Percentiles rank a stretch among this genome's conserved stretches.
These are phyloP conservation scores for Penicillium dipodomyicola DNA, from an alignment of 495 filamentous ascomycete genomes.

Conservation along the genomic window DNA sequence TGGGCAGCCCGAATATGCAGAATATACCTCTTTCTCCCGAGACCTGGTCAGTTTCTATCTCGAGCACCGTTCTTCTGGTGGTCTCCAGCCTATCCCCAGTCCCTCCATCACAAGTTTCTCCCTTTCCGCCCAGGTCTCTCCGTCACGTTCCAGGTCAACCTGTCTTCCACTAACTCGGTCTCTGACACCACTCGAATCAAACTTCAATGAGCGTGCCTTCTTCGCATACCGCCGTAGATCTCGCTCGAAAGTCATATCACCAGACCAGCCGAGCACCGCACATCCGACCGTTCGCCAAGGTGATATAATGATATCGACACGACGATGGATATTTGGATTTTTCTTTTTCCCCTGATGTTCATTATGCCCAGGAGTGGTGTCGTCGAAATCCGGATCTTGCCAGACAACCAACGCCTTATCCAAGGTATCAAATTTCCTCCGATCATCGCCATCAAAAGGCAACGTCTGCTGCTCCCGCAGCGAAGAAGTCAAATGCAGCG, in stretches of 20 bases:
- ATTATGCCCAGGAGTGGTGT: not conserved
- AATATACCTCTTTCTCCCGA: not conserved
- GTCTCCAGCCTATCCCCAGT: conserved; percentile 69
- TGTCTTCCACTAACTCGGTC: conserved; percentile 60
- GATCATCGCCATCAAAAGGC: conserved; percentile 44
- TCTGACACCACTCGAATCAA: conserved; percentile 85
- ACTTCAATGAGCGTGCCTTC: conserved; percentile 70
- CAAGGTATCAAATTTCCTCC: conserved; percentile 66
- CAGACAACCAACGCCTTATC: conserved; percentile 94
- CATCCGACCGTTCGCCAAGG: conserved; percentile 88
- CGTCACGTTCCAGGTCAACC: conserved; percentile 61
- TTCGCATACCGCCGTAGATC: conserved; percentile 82
- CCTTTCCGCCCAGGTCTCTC: conserved; percentile 61
- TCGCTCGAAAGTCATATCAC: conserved; percentile 84
- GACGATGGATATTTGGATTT: conserved; percentile 71
- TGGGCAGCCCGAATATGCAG: not conserved
- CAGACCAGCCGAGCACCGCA: conserved; percentile 84
- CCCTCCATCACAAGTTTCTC: conserved; percentile 81
- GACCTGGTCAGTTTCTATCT: conserved; percentile 38
- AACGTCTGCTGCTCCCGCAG: conserved; percentile 69
- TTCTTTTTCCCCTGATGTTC: conserved; percentile 31
- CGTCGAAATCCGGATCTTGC: conserved; percentile 65
- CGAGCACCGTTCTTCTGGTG: conserved; percentile 75
- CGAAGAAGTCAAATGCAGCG: conserved; percentile 61
- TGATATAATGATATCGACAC: conserved; percentile 91